phyloP scores from a whole-genome alignment of 306 rosid genomes.

The Echinosophora koreensis region DNA sequence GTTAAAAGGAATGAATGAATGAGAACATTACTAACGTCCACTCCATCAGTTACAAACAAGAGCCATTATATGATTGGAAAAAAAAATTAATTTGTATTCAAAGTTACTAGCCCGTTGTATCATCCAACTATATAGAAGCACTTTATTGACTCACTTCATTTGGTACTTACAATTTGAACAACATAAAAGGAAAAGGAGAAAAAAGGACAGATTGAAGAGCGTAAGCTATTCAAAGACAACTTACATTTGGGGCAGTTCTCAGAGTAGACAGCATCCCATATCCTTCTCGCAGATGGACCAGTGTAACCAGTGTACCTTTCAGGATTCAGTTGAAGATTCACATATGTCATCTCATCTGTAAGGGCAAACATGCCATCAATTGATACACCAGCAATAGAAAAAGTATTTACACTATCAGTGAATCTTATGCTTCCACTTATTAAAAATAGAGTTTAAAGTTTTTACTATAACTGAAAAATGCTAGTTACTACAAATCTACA shows the following conservation, averaged over 20 bases:
- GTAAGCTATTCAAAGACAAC: constrained; percentile 38
- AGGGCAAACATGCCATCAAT: constrained; percentile 14
- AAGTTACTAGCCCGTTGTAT: neutral
- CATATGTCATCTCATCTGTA: constrained; percentile 95
- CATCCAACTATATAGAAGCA: neutral
- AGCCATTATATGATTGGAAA: constrained; percentile 20
- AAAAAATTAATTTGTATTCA: neutral
- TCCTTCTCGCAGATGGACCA: constrained; percentile 95
- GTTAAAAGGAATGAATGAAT: constrained; percentile 24
- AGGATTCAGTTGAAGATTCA: constrained; percentile 93
- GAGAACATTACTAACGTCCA: constrained; percentile 12
- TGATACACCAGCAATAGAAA: neutral
- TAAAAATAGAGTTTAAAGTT: neutral
- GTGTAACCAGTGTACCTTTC: constrained; percentile 93
- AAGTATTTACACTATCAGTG: neutral
- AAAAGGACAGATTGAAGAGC: neutral
- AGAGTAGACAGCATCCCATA: constrained; percentile 91
- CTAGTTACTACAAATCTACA: neutral
- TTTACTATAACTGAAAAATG: constrained; percentile 11
- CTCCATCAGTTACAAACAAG: constrained; percentile 11
- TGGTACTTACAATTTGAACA: neutral
- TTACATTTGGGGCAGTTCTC: constrained; percentile 99
- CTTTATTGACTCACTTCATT: neutral
- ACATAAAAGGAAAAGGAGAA: neutral
- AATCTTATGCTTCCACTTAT: neutral